These are phyloP conservation scores for Penicillium sp. DNA, from an alignment of 2,329 filamentous ascomycete genomes.

Conservation along the genomic window DNA sequence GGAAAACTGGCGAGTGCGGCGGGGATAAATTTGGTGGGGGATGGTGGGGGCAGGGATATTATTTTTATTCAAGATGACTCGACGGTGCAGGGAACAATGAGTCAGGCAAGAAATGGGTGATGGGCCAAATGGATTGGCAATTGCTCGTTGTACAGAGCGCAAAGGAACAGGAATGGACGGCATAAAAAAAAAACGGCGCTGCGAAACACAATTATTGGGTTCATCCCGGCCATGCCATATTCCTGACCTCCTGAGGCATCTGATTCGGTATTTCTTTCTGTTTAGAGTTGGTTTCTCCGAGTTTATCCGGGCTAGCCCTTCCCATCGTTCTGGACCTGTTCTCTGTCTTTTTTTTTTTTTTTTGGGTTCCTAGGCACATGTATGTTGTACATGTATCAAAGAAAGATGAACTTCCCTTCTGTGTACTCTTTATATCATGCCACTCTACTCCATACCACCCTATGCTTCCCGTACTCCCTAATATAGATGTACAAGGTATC, in stretches of 20 bases:
- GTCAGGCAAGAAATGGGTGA: constrained; percentile 15
- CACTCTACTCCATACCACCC: too few relatives aligned
- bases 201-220: constrained; percentile 8
- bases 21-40: constrained; percentile 28
- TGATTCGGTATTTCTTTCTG: constrained; percentile 16
- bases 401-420: too few relatives aligned
- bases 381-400: neutral
- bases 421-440: too few relatives aligned
- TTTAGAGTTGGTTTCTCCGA: constrained; percentile 16
- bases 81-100: constrained; percentile 20
- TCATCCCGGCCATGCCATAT: neutral
- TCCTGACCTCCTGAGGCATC: constrained; percentile 7
- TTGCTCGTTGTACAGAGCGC: constrained; percentile 32
- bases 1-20: constrained; percentile 27
- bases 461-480: too few relatives aligned
- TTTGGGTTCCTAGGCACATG: neutral
- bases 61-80: constrained; percentile 28
- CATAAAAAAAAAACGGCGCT: constrained; percentile 29
- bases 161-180: constrained; percentile 26
- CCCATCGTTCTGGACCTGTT: neutral
- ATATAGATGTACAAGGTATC: too few relatives aligned
- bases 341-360: neutral
- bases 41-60: constrained; percentile 28
- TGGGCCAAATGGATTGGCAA: constrained; percentile 20
- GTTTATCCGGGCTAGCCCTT: constrained; percentile 14